These are phyloP conservation scores for Cucurbita maxima DNA, from an alignment of 306 rosid species.

Conservation along the genomic window DNA sequence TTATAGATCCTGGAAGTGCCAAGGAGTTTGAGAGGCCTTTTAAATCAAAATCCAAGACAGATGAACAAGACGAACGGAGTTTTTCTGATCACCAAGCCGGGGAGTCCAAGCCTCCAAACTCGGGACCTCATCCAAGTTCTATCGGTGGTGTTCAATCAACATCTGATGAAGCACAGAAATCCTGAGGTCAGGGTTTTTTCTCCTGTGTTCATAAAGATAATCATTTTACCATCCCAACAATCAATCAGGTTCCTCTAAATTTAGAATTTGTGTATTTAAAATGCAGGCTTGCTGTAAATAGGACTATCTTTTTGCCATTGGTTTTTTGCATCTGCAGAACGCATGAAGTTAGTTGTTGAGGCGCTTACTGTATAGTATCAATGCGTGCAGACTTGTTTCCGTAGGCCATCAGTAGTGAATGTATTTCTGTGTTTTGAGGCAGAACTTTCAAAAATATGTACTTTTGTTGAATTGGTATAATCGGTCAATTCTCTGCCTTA, in stretches of 20 bases:
- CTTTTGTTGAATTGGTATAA: not conserved
- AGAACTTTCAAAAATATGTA: not conserved
- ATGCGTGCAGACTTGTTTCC: not conserved
- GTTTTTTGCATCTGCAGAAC: not conserved
- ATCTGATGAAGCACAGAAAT: constrained; percentile 25
- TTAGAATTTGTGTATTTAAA: not conserved
- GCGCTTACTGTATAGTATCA: not conserved
- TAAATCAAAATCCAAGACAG: constrained; percentile 29
- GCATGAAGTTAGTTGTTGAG: not conserved
- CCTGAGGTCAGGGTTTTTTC: no score
- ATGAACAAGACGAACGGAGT: constrained; percentile 36
- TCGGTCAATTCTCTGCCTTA: not conserved
- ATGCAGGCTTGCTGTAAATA: constrained; percentile 7
- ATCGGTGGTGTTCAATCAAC: constrained; percentile 26
- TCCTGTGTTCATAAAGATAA: not conserved
- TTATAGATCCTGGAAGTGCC: constrained; percentile 38
- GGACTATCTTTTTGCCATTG: not conserved
- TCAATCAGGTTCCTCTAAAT: not conserved
- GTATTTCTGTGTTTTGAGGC: not conserved
- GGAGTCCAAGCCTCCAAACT: constrained; percentile 22
- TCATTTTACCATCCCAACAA: not conserved
- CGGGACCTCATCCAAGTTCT: constrained; percentile 26
- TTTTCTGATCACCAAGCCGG: constrained; percentile 22
- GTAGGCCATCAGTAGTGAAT: not conserved
- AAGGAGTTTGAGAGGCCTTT: constrained; percentile 56